Base-by-base conservation (phyloP, 2,329 filamentous ascomycete genomes). In the Penicillium sp. region DNA sequence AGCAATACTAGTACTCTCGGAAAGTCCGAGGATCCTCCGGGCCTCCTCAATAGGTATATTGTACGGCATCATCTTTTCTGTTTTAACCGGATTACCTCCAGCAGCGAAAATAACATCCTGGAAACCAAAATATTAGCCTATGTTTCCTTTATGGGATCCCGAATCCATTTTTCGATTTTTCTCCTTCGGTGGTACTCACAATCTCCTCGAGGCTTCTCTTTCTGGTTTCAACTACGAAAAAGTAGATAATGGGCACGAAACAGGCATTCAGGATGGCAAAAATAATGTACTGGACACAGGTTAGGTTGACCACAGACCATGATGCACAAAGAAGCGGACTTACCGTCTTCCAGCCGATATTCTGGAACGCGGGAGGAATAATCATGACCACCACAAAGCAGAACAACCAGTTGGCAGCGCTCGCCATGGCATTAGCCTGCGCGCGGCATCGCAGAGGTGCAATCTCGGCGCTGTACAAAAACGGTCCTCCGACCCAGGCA, bases 381-480 rank as follows among this genome's bases (percentile, higher is more conserved):
- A 46, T 52, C 42, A 51, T 47, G n/a, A 51, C 51, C n/a, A 54
- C 43, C 10, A 55, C 28, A 44, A 53, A 53, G 45, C 41, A 44
- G 33, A 53, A 55, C 9, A 55, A 20, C 53, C 53, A 53, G 39
- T 53, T 53, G 20, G 33, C 45, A 20, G 44, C 49, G 38, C 28
- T 38, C 14, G 40, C 49, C 10, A 55, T 42, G n/a, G 40, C 47
- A 39, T 46, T 53, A 20, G 44, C 42, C 41, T 50, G 46, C 10
- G 51, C 51, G 35, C 51, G 51, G n/a, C 24, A 30, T 30, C 47
- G 51, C 16, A 53, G 42, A 13, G 51, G 51, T 16, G 51, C 47
- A 28, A 53, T 50, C 41, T 53, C 48, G 25, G 43, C 42, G n/a
- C 40, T 30, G 43, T 61, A 54, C 13, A 75, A 48, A 63, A 69